Percentiles rank a stretch among this genome's conserved stretches.
Conservation (phyloP, 352 stramenopile genomes). For the Phytophthora colocasiae region DNA sequence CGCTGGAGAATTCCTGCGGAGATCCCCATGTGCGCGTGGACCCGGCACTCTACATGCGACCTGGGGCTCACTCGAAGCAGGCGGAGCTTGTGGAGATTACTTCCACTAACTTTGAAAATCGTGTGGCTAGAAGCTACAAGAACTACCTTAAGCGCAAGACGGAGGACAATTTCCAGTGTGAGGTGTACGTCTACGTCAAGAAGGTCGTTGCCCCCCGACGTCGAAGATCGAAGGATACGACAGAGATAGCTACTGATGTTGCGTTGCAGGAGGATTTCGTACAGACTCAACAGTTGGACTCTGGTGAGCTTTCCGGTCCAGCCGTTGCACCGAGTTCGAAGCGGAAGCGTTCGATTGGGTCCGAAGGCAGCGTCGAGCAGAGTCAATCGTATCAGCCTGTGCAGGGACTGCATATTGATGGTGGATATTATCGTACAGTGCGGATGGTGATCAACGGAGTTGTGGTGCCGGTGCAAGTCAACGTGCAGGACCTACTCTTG, state of each 20-base stretch:
- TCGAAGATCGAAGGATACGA: conserved; percentile 20
- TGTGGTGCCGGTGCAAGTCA: conserved; percentile 75
- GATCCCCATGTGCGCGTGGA: conserved; percentile 71
- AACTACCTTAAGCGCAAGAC: conserved; percentile 84
- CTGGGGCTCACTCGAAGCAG: conserved; percentile 81
- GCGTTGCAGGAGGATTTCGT: conserved; percentile 14
- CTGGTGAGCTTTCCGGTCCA: conserved; percentile 11
- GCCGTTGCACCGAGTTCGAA: conserved; percentile 15
- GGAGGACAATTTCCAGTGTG: conserved; percentile 66
- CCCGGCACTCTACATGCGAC: conserved; percentile 77
- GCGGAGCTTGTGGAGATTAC: conserved; percentile 78
- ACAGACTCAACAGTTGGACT: conserved; percentile 18
- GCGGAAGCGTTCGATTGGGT: conserved; percentile 30
- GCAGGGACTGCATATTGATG: conserved; percentile 25
- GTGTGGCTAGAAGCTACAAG: conserved; percentile 73
- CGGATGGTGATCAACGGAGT: conserved; percentile 78
- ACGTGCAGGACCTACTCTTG: conserved; percentile 68
- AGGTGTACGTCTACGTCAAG: conserved; percentile 78
- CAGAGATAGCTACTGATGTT: background rate
- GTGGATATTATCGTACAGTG: conserved; percentile 62
- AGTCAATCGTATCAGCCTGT: conserved; percentile 12
- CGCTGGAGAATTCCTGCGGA: conserved; percentile 49
- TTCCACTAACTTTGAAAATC: conserved; percentile 69
- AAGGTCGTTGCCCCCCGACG: conserved; percentile 48
- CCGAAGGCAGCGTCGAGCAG: conserved; percentile 23